Evolutionary conservation across 306 rosid genomes (phyloP).

Genomic region (Sechiopsis laciniata): DNA sequence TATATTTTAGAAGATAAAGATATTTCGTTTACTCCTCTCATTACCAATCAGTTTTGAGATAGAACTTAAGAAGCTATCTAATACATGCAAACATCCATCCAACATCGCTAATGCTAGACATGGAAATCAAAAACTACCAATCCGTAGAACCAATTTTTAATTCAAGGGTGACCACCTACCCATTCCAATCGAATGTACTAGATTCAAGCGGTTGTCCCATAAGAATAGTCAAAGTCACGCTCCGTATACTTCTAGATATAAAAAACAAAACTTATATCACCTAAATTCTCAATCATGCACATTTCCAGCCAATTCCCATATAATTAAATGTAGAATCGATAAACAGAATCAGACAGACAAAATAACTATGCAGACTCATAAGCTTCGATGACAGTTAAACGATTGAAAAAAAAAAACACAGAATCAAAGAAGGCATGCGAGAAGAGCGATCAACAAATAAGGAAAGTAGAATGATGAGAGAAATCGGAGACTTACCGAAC

Average conservation of each 20-base stretch:
- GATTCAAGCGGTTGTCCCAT: no score
- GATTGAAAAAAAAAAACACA: background rate
- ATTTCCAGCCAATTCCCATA: background rate
- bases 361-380: background rate
- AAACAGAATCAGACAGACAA: background rate
- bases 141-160: background rate
- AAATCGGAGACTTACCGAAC: conserved; percentile 9
- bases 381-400: conserved; percentile 5
- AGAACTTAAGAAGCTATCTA: no score
- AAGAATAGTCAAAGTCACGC: no score
- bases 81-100: background rate
- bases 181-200: no score
- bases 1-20: no score
- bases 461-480: background rate
- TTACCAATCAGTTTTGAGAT: no score
- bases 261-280: background rate
- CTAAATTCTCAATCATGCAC: background rate
- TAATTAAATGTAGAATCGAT: background rate
- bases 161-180: no score
- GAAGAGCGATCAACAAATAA: background rate
- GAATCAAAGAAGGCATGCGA: background rate
- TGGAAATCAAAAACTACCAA: background rate
- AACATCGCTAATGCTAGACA: background rate
- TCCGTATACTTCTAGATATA: no score
- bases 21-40: no score